phyloP scores from a whole-genome alignment of 805 yeast genomes.

The Maudiozyma bulderi region DNA sequence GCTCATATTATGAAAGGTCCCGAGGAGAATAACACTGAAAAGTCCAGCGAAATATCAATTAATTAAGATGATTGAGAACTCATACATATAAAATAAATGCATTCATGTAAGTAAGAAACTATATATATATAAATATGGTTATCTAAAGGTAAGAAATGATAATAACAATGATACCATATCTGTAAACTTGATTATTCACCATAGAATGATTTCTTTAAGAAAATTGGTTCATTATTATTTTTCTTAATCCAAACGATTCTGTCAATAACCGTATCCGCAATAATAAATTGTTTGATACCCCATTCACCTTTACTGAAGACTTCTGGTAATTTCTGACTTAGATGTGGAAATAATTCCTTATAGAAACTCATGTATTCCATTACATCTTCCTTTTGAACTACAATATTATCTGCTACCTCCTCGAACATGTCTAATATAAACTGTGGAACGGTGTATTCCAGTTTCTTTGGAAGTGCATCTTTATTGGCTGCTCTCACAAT shows the following conservation, averaged over 20 bases:
- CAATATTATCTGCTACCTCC: conserved; percentile 30
- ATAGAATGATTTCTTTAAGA: conserved; percentile 13
- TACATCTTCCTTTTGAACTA: conserved; percentile 44
- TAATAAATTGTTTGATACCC: conserved; percentile 33
- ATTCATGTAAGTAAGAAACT: background rate
- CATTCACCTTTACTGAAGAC: conserved; percentile 42
- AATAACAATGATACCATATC: no score
- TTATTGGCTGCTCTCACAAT: conserved; percentile 48
- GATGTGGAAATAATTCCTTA: conserved; percentile 41
- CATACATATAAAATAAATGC: background rate
- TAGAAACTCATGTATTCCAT: conserved; percentile 45
- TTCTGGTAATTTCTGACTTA: conserved; percentile 45
- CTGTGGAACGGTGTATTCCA: conserved; percentile 33
- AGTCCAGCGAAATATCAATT: no score
- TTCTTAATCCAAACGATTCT: conserved; percentile 37
- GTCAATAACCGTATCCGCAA: conserved; percentile 46
- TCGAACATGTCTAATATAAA: conserved; percentile 39
- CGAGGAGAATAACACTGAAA: background rate
- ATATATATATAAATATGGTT: no score
- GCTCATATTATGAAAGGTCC: background rate
- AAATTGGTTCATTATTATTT: conserved; percentile 29
- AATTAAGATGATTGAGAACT: no score
- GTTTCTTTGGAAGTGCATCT: conserved; percentile 21
- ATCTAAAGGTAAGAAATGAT: no score
- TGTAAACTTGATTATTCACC: no score